Base-by-base conservation (phyloP, 202 grass and related monocot species). In the Schoenoplectus triqueter region DNA sequence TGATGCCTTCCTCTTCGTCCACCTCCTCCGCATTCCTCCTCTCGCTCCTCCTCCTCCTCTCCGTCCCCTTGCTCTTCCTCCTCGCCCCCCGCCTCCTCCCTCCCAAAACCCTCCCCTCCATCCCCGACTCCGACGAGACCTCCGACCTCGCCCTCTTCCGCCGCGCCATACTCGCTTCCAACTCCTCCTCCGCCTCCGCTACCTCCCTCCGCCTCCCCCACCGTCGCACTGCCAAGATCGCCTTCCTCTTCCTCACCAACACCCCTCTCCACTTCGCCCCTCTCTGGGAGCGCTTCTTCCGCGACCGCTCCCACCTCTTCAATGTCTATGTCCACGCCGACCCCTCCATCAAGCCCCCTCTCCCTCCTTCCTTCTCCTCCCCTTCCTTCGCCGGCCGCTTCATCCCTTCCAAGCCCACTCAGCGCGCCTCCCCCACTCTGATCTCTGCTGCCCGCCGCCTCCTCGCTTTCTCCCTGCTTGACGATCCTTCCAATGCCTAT, bases 261-360 rank as follows among this genome's bases (percentile, higher is more conserved):
- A 90, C 89, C 7, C 86, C 89, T 68, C 91, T 98, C 75, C 84
- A 88, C 55, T 98, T 98, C 85, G 90, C 95, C 4, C 92, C 95
- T 17, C 88, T 98, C 7, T 98, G 95, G 95, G 95, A 98, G 72
- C 89, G 86, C 46, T 98, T 92, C 81, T 95, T 98, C 78, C 78
- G 21, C 44, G 90, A 93, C 3, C 91, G 94, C 77, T 62, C 67
- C 22, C 62, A 86, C 19, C 88, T 93, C 0, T 92, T 93, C 81
- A 98, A 95, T 76, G 86, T 98, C 9, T 98, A 98, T 68, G 89
- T 98, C 47, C 95, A 98, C 63, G 95, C 92, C n/a, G 95, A 98
- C 22, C 95, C 95, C 6, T 92, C 88, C 57, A 62, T 92, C 3
- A 62, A 82, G 20, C 85, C 94, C 61, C 85, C 87, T 73, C 69